Evolutionary conservation across 805 yeast species (phyloP).

Genomic region (Pichia insulana): DNA sequence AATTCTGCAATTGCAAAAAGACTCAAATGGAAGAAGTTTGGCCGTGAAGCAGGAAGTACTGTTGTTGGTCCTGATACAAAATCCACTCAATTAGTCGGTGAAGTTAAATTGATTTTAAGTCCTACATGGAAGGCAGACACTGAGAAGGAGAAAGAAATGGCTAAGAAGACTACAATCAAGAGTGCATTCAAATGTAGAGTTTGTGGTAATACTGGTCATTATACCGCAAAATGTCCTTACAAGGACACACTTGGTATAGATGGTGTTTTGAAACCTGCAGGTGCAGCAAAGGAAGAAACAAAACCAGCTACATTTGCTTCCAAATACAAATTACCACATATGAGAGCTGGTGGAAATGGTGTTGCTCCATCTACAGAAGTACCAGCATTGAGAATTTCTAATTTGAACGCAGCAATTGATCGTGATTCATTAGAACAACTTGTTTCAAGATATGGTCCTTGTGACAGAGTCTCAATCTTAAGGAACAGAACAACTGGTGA

Average conservation of each 20-base stretch:
- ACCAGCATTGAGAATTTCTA: constrained; percentile 65
- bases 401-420: constrained; percentile 75
- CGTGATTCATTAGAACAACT: constrained; percentile 78
- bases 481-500: constrained; percentile 90
- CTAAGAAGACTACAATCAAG: constrained; percentile 40
- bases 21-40: constrained; percentile 82
- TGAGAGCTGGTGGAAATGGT: constrained; percentile 36
- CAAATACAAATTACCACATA: constrained; percentile 54
- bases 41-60: constrained; percentile 58
- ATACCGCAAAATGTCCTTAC: constrained; percentile 92
- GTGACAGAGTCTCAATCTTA: constrained; percentile 72
- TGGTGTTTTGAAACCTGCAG: constrained; percentile 15
- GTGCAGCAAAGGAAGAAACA: constrained; percentile 9
- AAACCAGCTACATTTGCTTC: constrained; percentile 6
- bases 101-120: constrained; percentile 65
- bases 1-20: constrained; percentile 83
- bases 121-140: constrained; percentile 71
- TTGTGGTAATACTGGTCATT: constrained; percentile 84
- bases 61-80: constrained; percentile 82
- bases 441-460: constrained; percentile 55
- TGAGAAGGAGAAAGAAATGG: constrained; percentile 55
- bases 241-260: constrained; percentile 68
- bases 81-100: constrained; percentile 85
- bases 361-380: constrained; percentile 22
- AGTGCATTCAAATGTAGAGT: constrained; percentile 63